These are phyloP conservation scores for Phylloporus arenicola DNA, from an alignment of 768 basidiomycete genomes.

Conservation along the genomic window DNA sequence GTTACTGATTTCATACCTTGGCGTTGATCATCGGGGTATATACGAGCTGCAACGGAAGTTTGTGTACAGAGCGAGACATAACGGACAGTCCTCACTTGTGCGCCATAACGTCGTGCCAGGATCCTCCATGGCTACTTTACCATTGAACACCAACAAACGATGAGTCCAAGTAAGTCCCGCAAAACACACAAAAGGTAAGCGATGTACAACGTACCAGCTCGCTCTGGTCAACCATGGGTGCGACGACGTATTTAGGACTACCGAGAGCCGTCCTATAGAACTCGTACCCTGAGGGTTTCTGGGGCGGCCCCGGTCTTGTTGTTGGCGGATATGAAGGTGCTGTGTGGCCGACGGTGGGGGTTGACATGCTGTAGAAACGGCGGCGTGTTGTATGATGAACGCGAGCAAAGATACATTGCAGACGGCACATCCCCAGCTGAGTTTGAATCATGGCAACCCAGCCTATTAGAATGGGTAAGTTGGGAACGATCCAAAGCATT, in stretches of 20 bases:
- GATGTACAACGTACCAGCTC: constrained; percentile 65
- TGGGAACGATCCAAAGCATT: too few relatives aligned
- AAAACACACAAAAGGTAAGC: not conserved
- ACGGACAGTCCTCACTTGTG: constrained; percentile 48
- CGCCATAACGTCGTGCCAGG: constrained; percentile 76
- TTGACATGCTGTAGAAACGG: constrained; percentile 5
- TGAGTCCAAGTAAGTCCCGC: not conserved
- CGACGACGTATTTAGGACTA: constrained; percentile 85
- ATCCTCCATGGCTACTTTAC: constrained; percentile 79
- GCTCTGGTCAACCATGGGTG: constrained; percentile 98
- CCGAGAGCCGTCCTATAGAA: constrained; percentile 77
- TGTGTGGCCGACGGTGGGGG: not conserved
- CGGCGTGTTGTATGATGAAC: not conserved
- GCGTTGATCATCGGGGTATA: constrained; percentile 99
- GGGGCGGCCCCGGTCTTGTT: not conserved
- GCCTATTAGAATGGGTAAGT: too few relatives aligned
- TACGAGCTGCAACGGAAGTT: constrained; percentile 48
- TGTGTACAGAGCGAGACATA: too few relatives aligned
- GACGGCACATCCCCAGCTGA: not conserved
- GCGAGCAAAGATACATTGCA: constrained; percentile 9
- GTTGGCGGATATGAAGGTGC: not conserved
- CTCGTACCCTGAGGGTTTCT: constrained; percentile 70
- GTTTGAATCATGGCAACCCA: too few relatives aligned
- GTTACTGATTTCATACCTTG: constrained; percentile 47
- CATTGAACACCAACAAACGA: not conserved